Evolutionary conservation across 2,329 filamentous ascomycete species (phyloP).

Genomic region (Dryadomyces quercivorus): DNA sequence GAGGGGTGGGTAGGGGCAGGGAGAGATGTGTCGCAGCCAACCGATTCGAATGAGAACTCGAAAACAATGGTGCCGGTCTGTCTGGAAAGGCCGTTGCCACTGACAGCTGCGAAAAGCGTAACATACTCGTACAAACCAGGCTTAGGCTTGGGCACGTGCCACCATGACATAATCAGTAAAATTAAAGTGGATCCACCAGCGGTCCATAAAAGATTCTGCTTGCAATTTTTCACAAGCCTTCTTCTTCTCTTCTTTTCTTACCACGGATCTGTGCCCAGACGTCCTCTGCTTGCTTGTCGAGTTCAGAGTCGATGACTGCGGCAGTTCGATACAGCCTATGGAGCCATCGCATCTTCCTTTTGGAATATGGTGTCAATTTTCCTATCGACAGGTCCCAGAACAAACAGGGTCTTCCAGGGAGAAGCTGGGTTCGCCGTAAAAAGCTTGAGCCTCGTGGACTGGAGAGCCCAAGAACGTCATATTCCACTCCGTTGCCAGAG

Average conservation of each 20-base stretch:
- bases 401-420: constrained; percentile 41
- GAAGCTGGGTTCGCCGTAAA: constrained; percentile 53
- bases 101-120: too few species aligned
- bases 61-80: too few species aligned
- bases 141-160: background rate
- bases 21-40: background rate
- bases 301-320: constrained; percentile 65
- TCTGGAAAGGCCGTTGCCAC: background rate
- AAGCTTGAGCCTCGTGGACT: constrained; percentile 55
- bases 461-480: constrained; percentile 55
- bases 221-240: constrained; percentile 18
- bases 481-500: constrained; percentile 87
- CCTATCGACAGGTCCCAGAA: constrained; percentile 95
- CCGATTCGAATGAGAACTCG: too few species aligned
- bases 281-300: constrained; percentile 51
- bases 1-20: background rate
- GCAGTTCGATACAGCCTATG: constrained; percentile 74
- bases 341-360: constrained; percentile 51
- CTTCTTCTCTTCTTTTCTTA: constrained; percentile 20
- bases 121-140: background rate
- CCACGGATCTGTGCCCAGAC: constrained; percentile 76
- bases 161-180: background rate
- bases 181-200: background rate
- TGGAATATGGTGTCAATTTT: constrained; percentile 63
- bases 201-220: constrained; percentile 2